These are phyloP conservation scores for Vitis hybrid DNA, from an alignment of 177 flowering plant species.

Conservation along the genomic window DNA sequence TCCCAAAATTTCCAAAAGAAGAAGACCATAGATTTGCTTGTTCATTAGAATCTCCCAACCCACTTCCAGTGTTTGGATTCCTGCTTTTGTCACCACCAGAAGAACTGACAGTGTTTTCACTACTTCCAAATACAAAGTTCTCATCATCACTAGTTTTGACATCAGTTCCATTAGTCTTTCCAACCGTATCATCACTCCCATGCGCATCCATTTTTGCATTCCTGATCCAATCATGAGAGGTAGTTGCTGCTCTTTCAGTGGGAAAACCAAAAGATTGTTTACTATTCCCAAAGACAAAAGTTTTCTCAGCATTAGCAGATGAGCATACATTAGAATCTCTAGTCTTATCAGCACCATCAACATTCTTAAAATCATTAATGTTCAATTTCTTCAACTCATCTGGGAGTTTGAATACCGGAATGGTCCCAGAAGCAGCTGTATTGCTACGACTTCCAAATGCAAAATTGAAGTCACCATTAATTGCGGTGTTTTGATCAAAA, in stretches of 20 bases:
- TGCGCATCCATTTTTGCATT: background rate
- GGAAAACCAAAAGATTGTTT: constrained; percentile 6
- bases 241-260: constrained; percentile 1
- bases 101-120: background rate
- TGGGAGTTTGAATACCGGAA: constrained; percentile 19
- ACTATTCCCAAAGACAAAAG: constrained; percentile 22
- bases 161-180: constrained; percentile 1
- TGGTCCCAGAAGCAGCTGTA: constrained; percentile 11
- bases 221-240: constrained; percentile 1
- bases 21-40: no score
- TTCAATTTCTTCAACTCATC: constrained; percentile 39
- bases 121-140: constrained; percentile 9
- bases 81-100: no score
- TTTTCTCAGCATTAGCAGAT: background rate
- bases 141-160: background rate
- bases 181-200: constrained; percentile 1
- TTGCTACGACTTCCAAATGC: constrained; percentile 9
- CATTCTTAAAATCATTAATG: constrained; percentile 19
- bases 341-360: constrained; percentile 8
- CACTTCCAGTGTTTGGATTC: no score
- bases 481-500: constrained; percentile 3
- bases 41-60: no score
- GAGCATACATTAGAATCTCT: constrained; percentile 6
- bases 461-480: constrained; percentile 1
- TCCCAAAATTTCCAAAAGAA: no score